These are phyloP conservation scores for Fragosphaeria purpurea DNA, from an alignment of 2,329 filamentous ascomycete genomes.

Conservation along the genomic window DNA sequence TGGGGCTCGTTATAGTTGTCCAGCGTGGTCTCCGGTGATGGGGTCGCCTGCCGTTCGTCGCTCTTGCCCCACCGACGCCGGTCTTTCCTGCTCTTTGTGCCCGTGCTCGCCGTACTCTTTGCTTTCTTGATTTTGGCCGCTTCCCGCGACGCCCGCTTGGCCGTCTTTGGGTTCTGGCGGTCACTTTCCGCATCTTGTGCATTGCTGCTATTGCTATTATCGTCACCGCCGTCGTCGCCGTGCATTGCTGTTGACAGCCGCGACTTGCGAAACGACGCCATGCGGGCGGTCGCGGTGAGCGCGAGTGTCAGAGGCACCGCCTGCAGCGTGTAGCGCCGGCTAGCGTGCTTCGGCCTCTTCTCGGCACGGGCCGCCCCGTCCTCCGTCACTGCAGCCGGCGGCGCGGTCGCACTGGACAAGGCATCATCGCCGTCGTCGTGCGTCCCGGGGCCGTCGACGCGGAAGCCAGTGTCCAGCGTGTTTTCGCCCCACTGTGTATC, in stretches of 20 bases:
- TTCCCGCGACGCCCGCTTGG: no score
- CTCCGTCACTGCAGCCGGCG: no score
- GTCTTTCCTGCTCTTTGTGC: not conserved
- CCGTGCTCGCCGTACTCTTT: not conserved
- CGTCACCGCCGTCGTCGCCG: constrained; percentile 2
- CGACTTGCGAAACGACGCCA: constrained; percentile 18
- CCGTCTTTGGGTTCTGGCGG: no score
- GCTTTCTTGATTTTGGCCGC: no score
- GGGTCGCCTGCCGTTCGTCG: not conserved
- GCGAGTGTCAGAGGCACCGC: constrained; percentile 21
- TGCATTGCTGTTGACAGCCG: constrained; percentile 7
- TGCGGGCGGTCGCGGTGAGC: constrained; percentile 12
- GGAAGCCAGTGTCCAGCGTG: constrained; percentile 39
- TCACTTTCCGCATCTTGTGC: no score
- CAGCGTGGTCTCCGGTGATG: constrained; percentile 4
- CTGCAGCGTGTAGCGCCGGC: no score
- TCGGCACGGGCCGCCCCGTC: no score
- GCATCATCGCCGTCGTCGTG: not conserved
- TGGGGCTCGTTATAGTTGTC: no score
- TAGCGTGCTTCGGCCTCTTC: no score
- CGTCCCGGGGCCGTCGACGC: constrained; percentile 35
- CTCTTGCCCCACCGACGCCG: constrained; percentile 4
- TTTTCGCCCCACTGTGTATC: constrained; percentile 34
- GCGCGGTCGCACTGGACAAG: no score
- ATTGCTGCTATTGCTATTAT: not conserved